Base-by-base conservation (phyloP, 257 asterid genomes). In the Nicotiana otophora region DNA sequence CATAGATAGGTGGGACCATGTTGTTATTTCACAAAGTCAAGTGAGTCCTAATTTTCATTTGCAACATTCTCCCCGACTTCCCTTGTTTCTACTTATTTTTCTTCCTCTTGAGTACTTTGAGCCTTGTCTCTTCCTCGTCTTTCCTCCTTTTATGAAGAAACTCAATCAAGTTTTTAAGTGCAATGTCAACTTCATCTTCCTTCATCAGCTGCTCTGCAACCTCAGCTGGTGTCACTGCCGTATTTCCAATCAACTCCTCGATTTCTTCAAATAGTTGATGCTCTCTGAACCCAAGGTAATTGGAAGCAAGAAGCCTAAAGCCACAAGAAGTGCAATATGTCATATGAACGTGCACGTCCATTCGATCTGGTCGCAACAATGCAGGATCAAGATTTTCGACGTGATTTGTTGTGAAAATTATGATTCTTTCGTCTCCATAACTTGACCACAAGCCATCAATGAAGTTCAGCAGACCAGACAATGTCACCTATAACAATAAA, bases 401-500 rank as follows among this genome's bases (percentile, higher is more conserved):
- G 87, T 90, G 94, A 67, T 92, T 92, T 4, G 94, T 92, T 0
- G 96, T 90, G 90, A 92, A 92, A 12, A 92, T 88, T 55, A 92
- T 90, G 81, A 92, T 89, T 79, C 97, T 85, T 68, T 91, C 93
- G 10, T 89, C 94, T 0, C 95, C 97, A n/a, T 92, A 88, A 63
- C 95, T 90, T 17, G 97, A 92, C 95, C 97, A 92, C 67, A 92
- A 80, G 5, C 95, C 97, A 30, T 92, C 95, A 2, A 91, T 85
- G 60, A 92, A 89, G 83, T 92, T 92, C 3, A 92, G 86, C 75
- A 91, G 84, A 33, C 95, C 92, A 65, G 95, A 89, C 7, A 91
- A 82, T 4, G 97, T 92, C 82, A 91, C 90, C 94, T 91, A 15
- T 28, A 9, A 46, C 30, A 8, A 34, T 10, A 9, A 4, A 20